phyloP scores from a whole-genome alignment of 345 rosid species.

The Eucalyptus regnans region DNA sequence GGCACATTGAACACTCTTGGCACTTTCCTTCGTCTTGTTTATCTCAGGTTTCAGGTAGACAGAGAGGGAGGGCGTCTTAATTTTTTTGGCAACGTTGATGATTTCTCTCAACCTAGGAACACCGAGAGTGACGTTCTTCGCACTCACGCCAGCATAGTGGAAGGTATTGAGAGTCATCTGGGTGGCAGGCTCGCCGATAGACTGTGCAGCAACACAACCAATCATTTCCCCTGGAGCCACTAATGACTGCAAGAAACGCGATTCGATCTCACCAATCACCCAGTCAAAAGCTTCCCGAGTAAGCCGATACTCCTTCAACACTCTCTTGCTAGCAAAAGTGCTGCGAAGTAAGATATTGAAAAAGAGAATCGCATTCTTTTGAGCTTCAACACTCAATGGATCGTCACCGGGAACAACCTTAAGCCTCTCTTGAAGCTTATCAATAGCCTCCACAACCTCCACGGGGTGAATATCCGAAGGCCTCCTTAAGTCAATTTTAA shows the following conservation, averaged over 20 bases:
- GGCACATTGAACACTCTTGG: conserved; percentile 94
- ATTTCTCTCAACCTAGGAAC: conserved; percentile 95
- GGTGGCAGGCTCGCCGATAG: conserved; percentile 98
- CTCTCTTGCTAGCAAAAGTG: conserved; percentile 95
- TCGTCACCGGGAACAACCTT: conserved; percentile 92
- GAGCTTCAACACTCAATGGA: conserved; percentile 89
- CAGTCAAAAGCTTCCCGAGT: conserved; percentile 96
- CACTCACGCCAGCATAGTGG: conserved; percentile 99
- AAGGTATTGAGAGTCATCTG: conserved; percentile 98
- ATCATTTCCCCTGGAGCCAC: conserved; percentile 99
- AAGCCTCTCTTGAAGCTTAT: conserved; percentile 89
- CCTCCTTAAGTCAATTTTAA: conserved; percentile 64
- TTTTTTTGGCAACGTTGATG: conserved; percentile 89
- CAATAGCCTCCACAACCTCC: conserved; percentile 93
- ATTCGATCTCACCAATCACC: conserved; percentile 94
- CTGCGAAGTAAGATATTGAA: conserved; percentile 89
- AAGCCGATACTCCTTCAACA: conserved; percentile 89
- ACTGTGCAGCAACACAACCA: conserved; percentile 98
- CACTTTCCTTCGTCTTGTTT: conserved; percentile 71
- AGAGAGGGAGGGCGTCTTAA: conserved; percentile 89
- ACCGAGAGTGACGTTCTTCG: conserved; percentile 96
- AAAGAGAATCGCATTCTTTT: conserved; percentile 91
- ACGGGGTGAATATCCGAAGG: conserved; percentile 89
- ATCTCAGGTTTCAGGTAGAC: conserved; percentile 71
- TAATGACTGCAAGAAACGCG: conserved; percentile 76